Conservation (phyloP, 495 filamentous ascomycete species). For the Talaromyces wortmannii region DNA sequence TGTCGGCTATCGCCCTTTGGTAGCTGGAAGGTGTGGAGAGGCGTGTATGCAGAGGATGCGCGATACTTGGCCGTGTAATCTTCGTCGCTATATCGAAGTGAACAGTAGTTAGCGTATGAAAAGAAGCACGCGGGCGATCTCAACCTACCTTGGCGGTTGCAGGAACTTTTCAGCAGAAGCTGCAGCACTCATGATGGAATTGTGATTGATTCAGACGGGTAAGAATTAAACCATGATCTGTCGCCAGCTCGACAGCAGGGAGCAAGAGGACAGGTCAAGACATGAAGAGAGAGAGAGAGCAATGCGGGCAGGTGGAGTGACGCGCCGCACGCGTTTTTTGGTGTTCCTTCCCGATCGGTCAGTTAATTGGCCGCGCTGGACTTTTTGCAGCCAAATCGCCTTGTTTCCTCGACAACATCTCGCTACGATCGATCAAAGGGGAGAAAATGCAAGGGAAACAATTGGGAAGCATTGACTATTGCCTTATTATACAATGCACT, state of each 20-base stretch:
- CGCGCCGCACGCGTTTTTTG: conserved; percentile 24
- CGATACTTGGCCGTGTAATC: conserved; percentile 37
- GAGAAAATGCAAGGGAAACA: too few relatives aligned
- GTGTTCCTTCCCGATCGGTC: conserved; percentile 10
- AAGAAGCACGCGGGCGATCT: conserved; percentile 8
- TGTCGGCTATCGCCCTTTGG: conserved; percentile 60
- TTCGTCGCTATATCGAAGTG: conserved; percentile 23
- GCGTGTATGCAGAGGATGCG: conserved; percentile 60
- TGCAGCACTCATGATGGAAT: neutral
- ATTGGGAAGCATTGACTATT: too few relatives aligned
- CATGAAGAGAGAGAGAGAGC: neutral
- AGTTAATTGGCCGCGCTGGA: neutral
- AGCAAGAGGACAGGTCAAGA: neutral
- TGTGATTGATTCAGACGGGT: neutral
- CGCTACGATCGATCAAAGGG: neutral
- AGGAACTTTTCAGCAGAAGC: neutral
- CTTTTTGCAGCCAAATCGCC: neutral
- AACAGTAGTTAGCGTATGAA: conserved; percentile 3
- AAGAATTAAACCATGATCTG: too few relatives aligned
- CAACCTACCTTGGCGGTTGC: conserved; percentile 15
- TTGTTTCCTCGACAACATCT: neutral
- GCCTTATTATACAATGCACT: too few relatives aligned
- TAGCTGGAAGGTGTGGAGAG: conserved; percentile 65
- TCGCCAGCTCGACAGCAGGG: neutral
- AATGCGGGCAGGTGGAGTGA: conserved; percentile 3